Conservation (phyloP, 1,284 basidiomycete genomes). For the Naganishia liquefaciens region DNA sequence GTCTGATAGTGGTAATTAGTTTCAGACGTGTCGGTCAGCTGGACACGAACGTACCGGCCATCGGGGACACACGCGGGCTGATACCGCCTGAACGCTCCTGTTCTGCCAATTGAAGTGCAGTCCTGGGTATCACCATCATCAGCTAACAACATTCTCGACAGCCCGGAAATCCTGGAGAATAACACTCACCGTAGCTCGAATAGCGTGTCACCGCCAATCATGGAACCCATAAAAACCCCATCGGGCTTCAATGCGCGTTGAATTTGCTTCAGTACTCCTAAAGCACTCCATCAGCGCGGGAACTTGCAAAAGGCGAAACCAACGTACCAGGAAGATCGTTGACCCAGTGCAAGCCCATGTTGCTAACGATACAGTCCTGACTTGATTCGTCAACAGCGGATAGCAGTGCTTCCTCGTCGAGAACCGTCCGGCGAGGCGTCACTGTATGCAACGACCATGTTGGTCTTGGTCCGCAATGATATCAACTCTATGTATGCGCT, state of each 20-base stretch:
- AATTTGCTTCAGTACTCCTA: slow-evolving; percentile 87
- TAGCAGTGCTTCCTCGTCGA: slow-evolving; percentile 75
- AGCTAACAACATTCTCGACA: background rate
- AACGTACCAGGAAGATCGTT: slow-evolving; percentile 87
- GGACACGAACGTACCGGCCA: slow-evolving; percentile 71
- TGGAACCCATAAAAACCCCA: slow-evolving; percentile 89
- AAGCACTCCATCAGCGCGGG: background rate
- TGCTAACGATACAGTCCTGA: slow-evolving; percentile 89
- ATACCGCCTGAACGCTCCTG: slow-evolving; percentile 93
- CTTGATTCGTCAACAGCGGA: slow-evolving; percentile 67
- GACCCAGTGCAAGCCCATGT: slow-evolving; percentile 92
- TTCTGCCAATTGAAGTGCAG: slow-evolving; percentile 90
- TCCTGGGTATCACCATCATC: slow-evolving; percentile 53
- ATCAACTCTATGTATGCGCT: slow-evolving; percentile 39
- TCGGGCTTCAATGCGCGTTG: slow-evolving; percentile 83
- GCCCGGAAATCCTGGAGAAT: background rate
- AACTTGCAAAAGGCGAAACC: background rate
- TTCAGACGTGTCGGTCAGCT: slow-evolving; percentile 7
- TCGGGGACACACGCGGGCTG: slow-evolving; percentile 90
- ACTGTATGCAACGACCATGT: slow-evolving; percentile 57
- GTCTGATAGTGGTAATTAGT: slow-evolving; percentile 57
- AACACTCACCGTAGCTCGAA: slow-evolving; percentile 77
- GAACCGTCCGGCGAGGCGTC: slow-evolving; percentile 67
- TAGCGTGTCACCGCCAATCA: slow-evolving; percentile 93
- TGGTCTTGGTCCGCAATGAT: slow-evolving; percentile 1